These are phyloP conservation scores for Euphorbia peplus DNA, from an alignment of 345 rosid species.

Conservation along the genomic window DNA sequence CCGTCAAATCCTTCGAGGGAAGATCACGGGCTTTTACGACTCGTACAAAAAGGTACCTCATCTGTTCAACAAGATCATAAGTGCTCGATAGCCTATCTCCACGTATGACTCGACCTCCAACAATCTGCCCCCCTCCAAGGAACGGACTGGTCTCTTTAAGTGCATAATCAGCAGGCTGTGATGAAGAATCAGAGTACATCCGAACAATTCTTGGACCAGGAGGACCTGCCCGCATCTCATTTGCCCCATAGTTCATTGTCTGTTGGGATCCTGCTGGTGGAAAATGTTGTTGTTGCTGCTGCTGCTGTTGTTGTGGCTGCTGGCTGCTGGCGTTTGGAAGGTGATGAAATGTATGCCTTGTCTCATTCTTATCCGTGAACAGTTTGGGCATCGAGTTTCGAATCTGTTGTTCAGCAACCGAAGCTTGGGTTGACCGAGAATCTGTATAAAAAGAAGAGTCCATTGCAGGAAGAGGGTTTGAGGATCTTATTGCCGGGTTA, in stretches of 20 bases:
- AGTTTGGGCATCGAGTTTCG: conserved; percentile 16
- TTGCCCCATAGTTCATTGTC: conserved; percentile 33
- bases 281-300: conserved; percentile 17
- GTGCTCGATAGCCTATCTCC: conserved; percentile 24
- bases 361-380: conserved; percentile 27
- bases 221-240: conserved; percentile 52
- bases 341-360: conserved; percentile 41
- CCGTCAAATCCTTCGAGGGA: conserved; percentile 27
- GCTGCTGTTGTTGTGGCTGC: conserved; percentile 28
- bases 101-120: conserved; percentile 66
- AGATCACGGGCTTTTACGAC: conserved; percentile 32
- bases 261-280: conserved; percentile 25
- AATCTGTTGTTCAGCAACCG: conserved; percentile 19
- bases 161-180: conserved; percentile 32
- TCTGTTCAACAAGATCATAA: conserved; percentile 35
- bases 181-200: conserved; percentile 41
- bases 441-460: conserved; percentile 33
- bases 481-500: conserved; percentile 48
- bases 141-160: conserved; percentile 31
- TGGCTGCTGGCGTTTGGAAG: conserved; percentile 38
- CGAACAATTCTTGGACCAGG: conserved; percentile 36
- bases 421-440: conserved; percentile 31
- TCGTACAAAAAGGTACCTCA: conserved; percentile 26
- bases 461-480: conserved; percentile 48
- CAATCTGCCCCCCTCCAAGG: conserved; percentile 37